These are phyloP conservation scores for Leishmania braziliensis DNA, from an alignment of 208 protist species.

Conservation along the genomic window DNA sequence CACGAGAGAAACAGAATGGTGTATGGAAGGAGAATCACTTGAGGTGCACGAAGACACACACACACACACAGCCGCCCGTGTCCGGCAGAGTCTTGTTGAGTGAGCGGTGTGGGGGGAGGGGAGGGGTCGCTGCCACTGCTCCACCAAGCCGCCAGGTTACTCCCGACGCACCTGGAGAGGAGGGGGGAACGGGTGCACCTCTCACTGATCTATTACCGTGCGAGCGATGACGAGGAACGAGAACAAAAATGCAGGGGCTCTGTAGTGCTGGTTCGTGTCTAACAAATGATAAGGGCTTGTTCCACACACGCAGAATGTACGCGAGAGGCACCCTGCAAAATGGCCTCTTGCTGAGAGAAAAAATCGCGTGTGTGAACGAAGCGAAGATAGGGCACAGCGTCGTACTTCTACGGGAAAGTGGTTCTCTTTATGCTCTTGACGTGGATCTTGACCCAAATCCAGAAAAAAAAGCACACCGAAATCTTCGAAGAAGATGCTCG, in stretches of 20 bases:
- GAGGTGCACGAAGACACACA: not conserved
- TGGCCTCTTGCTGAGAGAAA: not conserved
- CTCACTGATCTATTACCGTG: not conserved
- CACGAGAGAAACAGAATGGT: slow-evolving; percentile 19
- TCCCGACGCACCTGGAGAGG: not conserved
- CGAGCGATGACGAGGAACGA: not conserved
- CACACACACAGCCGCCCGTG: not conserved
- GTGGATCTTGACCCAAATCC: not conserved
- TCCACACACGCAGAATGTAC: not conserved
- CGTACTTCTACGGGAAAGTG: not conserved
- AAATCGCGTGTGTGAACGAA: not conserved
- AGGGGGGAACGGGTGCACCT: not conserved
- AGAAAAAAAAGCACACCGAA: slow-evolving; percentile 1
- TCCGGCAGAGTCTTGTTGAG: not conserved
- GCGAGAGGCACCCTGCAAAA: not conserved
- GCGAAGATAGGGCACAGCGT: not conserved
- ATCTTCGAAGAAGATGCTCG: not conserved
- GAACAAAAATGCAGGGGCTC: not conserved
- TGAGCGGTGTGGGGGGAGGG: not conserved
- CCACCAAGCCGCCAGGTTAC: not conserved
- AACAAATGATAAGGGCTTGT: not conserved
- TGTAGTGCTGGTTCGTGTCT: not conserved
- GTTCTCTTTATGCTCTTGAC: not conserved
- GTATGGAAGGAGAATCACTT: not conserved
- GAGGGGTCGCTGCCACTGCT: not conserved